Base-by-base conservation (phyloP, 73 alveolate genomes). In the Stentor roeselii region DNA sequence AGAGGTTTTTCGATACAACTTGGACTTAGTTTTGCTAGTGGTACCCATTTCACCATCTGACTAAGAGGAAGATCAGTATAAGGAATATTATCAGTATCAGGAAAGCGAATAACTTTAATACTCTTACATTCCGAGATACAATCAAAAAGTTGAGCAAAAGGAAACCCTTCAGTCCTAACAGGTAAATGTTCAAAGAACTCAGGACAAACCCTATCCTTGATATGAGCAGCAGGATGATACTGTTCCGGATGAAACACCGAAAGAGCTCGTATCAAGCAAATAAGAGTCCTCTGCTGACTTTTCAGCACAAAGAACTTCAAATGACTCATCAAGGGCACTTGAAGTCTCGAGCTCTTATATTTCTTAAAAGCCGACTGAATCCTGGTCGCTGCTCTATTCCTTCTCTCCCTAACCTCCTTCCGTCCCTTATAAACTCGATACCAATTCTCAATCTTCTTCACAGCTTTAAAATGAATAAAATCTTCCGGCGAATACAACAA, bases 11-110 rank as follows among this genome's bases (percentile, higher is more conserved):
- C 27, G 27, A 27, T 21, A 21, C 80, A n/a, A 40, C 80, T 67
- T 27, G 21, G 21, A n/a, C 42, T 40, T 40, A 67, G 21, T 67
- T 67, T 67, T 2, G 80, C 80, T 27, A 27, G 34, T 67, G 80
- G 80, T n/a, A 67, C 41, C 80, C 80, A 67, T 67, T 21, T 67
- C 14, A 67, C 37, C n/a, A 67, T 21, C 80, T 67, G 80, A 36
- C 21, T 21, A 15, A 34, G 14, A 67, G 80, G 80, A 21, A 67
- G 21, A 21, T 21, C n/a, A 1, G 80, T 21, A 32, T 67, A 67
- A 1, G n/a, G n/a, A 15, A 67, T 14, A 34, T 67, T 67, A 1
- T 67, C 80, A 27, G 34, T 30, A 2, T 67, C 80, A 30, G 80
- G 80, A 67, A 67, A 67, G 11, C 80, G 1, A 67, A 67, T 67